Evolutionary conservation across 139 green algal genomes (phyloP).

Genomic region (Eudorina sp.): DNA sequence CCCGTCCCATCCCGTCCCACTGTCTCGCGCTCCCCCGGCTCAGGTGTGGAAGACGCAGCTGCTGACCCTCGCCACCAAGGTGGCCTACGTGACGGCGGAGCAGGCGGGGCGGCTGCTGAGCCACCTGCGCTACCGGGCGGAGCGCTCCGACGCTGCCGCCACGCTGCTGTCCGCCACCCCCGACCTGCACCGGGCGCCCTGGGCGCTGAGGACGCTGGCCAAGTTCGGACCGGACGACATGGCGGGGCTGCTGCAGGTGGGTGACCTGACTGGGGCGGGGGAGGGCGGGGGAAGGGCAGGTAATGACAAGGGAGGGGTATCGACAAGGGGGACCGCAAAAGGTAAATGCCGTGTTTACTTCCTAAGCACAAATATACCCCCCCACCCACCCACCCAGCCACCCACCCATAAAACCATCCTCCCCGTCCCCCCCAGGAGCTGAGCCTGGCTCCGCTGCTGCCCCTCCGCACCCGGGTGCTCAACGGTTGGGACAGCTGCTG

Average conservation of each 20-base stretch:
- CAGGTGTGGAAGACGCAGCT: slow-evolving; percentile 50
- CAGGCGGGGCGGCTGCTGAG: slow-evolving; percentile 35
- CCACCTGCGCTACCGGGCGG: slow-evolving; percentile 25
- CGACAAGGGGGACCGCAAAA: no score
- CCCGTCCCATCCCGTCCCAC: not conserved
- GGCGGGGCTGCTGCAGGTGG: slow-evolving; percentile 44
- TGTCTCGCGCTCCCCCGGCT: not conserved
- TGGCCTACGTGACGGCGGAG: slow-evolving; percentile 8
- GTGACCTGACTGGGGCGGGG: not conserved
- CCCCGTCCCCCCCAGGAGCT: slow-evolving; percentile 10
- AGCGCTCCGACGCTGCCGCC: slow-evolving; percentile 32
- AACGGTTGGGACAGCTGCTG: slow-evolving; percentile 44
- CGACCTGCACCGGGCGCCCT: slow-evolving; percentile 41
- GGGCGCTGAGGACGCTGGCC: not conserved
- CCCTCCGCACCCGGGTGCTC: slow-evolving; percentile 31
- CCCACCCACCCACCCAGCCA: not conserved
- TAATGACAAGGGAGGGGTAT: not conserved
- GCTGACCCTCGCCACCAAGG: slow-evolving; percentile 34
- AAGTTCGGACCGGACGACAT: slow-evolving; percentile 37
- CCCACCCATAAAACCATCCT: not conserved
- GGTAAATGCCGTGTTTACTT: no score
- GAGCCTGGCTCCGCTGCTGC: slow-evolving; percentile 37
- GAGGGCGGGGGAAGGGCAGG: not conserved
- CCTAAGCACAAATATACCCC: no score
- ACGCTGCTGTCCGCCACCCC: slow-evolving; percentile 13